Base-by-base conservation (phyloP, 345 rosid species). In the Pistacia integerrima region DNA sequence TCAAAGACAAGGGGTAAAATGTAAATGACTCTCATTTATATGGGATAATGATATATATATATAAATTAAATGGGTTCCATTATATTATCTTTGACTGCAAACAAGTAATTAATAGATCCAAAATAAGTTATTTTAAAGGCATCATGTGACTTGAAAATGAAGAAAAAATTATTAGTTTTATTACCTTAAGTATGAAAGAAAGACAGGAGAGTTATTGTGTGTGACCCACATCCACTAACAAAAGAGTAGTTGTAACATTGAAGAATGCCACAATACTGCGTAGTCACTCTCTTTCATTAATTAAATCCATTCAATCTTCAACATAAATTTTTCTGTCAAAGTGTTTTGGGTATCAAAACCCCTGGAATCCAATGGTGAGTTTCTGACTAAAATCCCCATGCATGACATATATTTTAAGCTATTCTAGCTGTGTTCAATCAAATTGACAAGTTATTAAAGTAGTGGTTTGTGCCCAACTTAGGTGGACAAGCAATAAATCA, bases 401-500 rank as follows among this genome's bases (percentile, higher is more conserved):
- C 16, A 54, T 54, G 1, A 0, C 18, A 4, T 54, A 54, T 54
- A 14, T 13, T 54, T 54, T 5, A 54, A 16, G 46, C 46, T 54
- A 13, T n/a, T 66, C 69, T 38, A 8, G 69, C 69, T 66, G 52
- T 65, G 49, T n/a, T 14, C 41, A 8, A 17, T 35, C 14, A 5
- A 35, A 4, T 13, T 11, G 33, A 18, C 5, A 63, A 63, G 2
- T 63, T 33, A 14, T 14, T 64, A 5, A 16, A 38, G 4, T 46
- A 4, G 9, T 17, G 17, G 22, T 30, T 17, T 64, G 68, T 22
- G 46, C 59, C 68, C 67, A 46, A 20, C 67, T 73, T 61, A n/a
- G 58, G 56, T 73, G 59, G 67, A 73, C 76, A 61, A 30, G 58
- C 76, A 61, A 61, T 61, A 60, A 73, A 61, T 33, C 30, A 11